A percentile compares a stretch with the other conserved stretches of the same genome.
Conservation (phyloP, 148 eudicot genomes). For the Vaccinium corymbosum region DNA sequence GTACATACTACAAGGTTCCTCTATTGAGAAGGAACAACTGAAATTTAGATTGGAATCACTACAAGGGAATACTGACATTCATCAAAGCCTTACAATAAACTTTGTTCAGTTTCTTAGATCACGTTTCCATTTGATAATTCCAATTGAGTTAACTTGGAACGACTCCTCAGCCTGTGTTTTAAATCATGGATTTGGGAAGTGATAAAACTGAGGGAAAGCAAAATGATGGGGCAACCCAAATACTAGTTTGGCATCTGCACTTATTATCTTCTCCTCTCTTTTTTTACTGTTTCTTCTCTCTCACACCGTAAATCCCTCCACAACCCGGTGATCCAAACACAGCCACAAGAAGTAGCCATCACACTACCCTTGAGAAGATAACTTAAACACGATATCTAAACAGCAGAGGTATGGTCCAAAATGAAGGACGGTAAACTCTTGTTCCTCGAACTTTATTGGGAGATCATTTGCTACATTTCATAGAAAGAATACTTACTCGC, state of each 20-base stretch:
- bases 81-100: background rate
- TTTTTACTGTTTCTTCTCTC: background rate
- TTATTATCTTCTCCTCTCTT: background rate
- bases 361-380: background rate
- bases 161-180: too few species aligned
- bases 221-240: background rate
- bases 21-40: background rate
- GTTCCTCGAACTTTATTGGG: too few species aligned
- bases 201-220: background rate
- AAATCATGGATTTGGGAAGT: background rate
- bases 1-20: background rate
- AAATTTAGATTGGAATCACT: background rate
- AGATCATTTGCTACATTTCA: background rate
- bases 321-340: background rate
- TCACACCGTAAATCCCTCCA: background rate
- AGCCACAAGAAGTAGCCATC: background rate
- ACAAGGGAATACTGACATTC: background rate
- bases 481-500: constrained; percentile 42
- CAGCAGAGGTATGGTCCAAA: background rate
- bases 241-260: background rate
- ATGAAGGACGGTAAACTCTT: background rate
- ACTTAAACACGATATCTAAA: background rate
- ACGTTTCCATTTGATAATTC: background rate
- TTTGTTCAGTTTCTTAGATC: background rate
- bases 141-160: background rate